Percentiles rank a stretch among this genome's conserved stretches.
These are phyloP conservation scores for Neocatenulostroma microsporum DNA, from an alignment of 2,329 filamentous ascomycete species.

Conservation along the genomic window DNA sequence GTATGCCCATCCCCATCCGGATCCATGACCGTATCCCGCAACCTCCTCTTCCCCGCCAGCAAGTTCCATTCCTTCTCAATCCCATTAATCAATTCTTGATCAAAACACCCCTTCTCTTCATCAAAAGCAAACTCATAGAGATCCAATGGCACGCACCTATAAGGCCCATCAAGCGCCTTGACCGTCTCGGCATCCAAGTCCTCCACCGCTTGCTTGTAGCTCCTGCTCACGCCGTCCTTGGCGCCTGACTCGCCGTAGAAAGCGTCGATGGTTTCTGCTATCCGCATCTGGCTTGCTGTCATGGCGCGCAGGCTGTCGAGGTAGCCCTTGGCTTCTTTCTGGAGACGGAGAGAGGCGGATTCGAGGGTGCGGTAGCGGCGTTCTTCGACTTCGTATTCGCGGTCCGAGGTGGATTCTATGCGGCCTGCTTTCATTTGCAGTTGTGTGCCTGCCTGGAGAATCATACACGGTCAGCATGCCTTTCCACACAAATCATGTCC, in stretches of 20 bases:
- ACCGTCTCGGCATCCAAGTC: constrained; percentile 97
- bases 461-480: constrained; percentile 63
- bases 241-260: constrained; percentile 97
- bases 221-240: constrained; percentile 87
- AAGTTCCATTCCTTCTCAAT: constrained; percentile 24
- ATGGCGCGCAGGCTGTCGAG: constrained; percentile 94
- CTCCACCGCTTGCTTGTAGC: constrained; percentile 97
- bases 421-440: constrained; percentile 99
- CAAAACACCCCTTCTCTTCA: constrained; percentile 8
- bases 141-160: constrained; percentile 50
- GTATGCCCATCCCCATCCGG: constrained; percentile 6
- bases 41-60: constrained; percentile 4
- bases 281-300: constrained; percentile 98
- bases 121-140: constrained; percentile 12
- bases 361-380: constrained; percentile 98
- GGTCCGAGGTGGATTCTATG: constrained; percentile 97
- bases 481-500: background rate
- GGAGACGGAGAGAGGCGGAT: constrained; percentile 78
- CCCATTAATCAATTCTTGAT: constrained; percentile 13
- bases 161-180: constrained; percentile 94
- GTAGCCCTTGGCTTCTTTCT: constrained; percentile 98
- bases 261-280: constrained; percentile 97
- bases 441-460: constrained; percentile 97
- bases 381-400: constrained; percentile 90
- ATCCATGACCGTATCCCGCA: constrained; percentile 4